phyloP scores from a whole-genome alignment of 352 stramenopile genomes.

The Thraustochytrium sp. region DNA sequence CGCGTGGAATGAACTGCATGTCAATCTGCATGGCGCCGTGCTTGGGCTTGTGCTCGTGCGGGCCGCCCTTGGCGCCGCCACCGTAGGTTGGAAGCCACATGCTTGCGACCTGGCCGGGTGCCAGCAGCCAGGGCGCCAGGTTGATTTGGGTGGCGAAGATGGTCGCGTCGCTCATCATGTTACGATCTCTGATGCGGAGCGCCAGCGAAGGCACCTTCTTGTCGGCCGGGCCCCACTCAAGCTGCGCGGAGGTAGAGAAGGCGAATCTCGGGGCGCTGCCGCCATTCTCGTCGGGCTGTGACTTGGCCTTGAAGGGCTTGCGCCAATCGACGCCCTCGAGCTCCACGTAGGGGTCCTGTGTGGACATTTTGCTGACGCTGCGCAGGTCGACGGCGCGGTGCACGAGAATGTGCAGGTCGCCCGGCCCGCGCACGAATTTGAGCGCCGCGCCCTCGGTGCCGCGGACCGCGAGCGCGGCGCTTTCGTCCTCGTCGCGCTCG shows the following conservation, averaged over 20 bases:
- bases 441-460: neutral
- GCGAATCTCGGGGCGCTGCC: neutral
- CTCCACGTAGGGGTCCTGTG: conserved; percentile 21
- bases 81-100: conserved; percentile 14
- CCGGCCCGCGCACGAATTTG: neutral
- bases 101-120: neutral
- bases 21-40: neutral
- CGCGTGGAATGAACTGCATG: conserved; percentile 10
- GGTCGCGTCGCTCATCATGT: neutral
- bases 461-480: neutral
- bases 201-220: neutral
- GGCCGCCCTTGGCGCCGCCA: neutral
- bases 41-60: neutral
- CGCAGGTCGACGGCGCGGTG: neutral
- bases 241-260: neutral
- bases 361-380: neutral
- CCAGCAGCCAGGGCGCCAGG: conserved; percentile 15
- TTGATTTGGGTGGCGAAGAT: neutral
- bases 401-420: conserved; percentile 19
- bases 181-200: neutral
- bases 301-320: conserved; percentile 9
- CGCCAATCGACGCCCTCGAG: conserved; percentile 15
- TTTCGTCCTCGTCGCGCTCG: neutral
- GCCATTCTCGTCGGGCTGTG: neutral
- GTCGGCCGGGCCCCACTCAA: conserved; percentile 9